phyloP scores from a whole-genome alignment of 306 rosid species.

The Inga leiocalycina region DNA sequence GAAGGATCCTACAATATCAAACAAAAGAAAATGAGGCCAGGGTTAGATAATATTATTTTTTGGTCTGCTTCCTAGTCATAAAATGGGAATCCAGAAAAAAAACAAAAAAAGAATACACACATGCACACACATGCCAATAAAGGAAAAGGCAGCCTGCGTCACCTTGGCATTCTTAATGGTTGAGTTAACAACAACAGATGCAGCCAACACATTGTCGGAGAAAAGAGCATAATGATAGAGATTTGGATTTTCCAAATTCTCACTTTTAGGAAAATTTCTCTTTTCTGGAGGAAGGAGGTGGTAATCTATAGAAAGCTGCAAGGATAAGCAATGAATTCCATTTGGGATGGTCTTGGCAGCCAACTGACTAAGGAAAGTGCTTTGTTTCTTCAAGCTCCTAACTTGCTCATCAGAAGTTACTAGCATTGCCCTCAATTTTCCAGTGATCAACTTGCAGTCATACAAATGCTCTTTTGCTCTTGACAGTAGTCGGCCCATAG shows the following conservation, averaged over 20 bases:
- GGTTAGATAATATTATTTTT: slow-evolving; percentile 11
- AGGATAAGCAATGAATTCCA: slow-evolving; percentile 90
- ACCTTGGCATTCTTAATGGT: slow-evolving; percentile 91
- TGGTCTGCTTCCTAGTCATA: not conserved
- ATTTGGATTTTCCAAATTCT: slow-evolving; percentile 80
- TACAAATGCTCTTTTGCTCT: slow-evolving; percentile 79
- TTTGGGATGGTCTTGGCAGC: slow-evolving; percentile 94
- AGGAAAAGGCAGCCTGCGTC: slow-evolving; percentile 25
- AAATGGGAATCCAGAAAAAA: slow-evolving; percentile 18
- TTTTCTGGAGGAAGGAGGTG: slow-evolving; percentile 80
- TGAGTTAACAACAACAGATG: slow-evolving; percentile 95
- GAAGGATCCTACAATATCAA: slow-evolving; percentile 81
- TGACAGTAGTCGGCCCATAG: slow-evolving; percentile 80
- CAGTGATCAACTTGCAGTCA: slow-evolving; percentile 85
- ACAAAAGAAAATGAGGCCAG: slow-evolving; percentile 35
- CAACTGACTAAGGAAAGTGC: slow-evolving; percentile 90
- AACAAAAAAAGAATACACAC: not conserved
- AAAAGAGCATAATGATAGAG: slow-evolving; percentile 92
- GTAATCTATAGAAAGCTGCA: slow-evolving; percentile 92
- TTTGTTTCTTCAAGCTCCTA: slow-evolving; percentile 85
- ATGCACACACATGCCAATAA: not conserved
- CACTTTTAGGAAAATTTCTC: slow-evolving; percentile 76
- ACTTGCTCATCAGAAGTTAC: slow-evolving; percentile 91
- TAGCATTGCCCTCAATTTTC: slow-evolving; percentile 94
- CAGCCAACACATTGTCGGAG: slow-evolving; percentile 98